Base-by-base conservation (phyloP, 768 basidiomycete species). In the Termitomyces sp. region DNA sequence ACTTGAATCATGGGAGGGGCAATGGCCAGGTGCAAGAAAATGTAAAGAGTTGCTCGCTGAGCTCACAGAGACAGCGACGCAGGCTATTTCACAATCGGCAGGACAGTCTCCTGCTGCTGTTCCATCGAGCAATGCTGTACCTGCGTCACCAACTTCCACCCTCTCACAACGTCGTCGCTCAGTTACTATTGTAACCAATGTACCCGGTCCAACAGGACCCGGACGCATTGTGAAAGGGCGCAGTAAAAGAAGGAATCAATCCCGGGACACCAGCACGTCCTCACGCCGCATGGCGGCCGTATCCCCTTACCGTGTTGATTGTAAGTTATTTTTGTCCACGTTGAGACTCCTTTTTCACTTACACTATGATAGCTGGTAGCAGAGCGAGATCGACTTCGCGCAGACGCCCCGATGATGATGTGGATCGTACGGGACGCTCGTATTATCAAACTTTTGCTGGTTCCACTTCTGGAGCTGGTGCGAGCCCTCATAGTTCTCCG, bases 1-100 rank as follows among this genome's bases (percentile, higher is more conserved):
- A 31, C 76, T 94, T 58, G 87, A 87, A 69, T 84, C 86, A 6
- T 92, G 91, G 87, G 92, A 93, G 71, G 89, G 89, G 1, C 81
- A 84, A 59, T 94, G 93, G 93, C 92, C 92, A 25, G 92, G 92
- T 15, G 92, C 91, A 63, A 82, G 85, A 46, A 94, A 94, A 73
- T 92, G 92, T 79, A 92, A 87, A 72, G 91, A 92, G 68, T 74
- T 93, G 45, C 83, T 93, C 43, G 74, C 81, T 49, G 90, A 91
- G 65, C 77, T 92, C 55, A 81, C 84, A 37, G 86, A 76, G 47
- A 92, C 87, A 9, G 87, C 89, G 4, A 84, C 76, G 48, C 88
- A 88, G 59, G 89, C 89, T 36, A 86, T 91, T 51, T 74, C 73
- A 34, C 75, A 80, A 62, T 72, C 65, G 60, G 65, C 48, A 60